phyloP scores from a whole-genome alignment of 352 stramenopile species.

The Phytopythium aichiense region DNA sequence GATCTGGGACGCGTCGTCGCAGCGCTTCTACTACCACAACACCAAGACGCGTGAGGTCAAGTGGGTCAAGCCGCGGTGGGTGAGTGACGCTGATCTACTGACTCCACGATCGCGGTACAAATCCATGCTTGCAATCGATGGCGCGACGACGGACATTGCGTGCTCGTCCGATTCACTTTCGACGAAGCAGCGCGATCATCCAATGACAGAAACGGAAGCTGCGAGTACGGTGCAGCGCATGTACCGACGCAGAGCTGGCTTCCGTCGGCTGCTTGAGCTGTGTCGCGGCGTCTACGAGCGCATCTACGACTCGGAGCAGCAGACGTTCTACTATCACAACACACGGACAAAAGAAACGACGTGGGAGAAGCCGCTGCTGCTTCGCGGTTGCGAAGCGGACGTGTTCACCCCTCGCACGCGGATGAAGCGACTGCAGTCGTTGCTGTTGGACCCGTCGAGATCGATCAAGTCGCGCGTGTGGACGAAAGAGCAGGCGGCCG shows the following conservation, averaged over 20 bases:
- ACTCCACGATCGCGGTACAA: constrained; percentile 40
- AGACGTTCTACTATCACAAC: constrained; percentile 77
- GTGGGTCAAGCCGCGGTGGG: constrained; percentile 65
- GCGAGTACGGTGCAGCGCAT: constrained; percentile 54
- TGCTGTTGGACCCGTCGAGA: constrained; percentile 8
- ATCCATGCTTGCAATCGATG: background rate
- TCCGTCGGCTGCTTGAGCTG: constrained; percentile 35
- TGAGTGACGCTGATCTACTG: constrained; percentile 55
- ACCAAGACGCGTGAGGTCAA: constrained; percentile 59
- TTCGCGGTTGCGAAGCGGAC: constrained; percentile 34
- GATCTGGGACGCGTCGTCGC: constrained; percentile 51
- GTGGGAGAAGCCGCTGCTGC: constrained; percentile 61
- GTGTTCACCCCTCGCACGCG: constrained; percentile 52
- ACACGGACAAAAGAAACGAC: constrained; percentile 61
- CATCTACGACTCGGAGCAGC: constrained; percentile 53
- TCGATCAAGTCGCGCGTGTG: constrained; percentile 14
- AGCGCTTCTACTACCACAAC: constrained; percentile 81
- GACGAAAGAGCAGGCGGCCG: constrained; percentile 46
- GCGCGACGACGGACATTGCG: constrained; percentile 1
- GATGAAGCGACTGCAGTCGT: constrained; percentile 27
- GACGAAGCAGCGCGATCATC: constrained; percentile 4
- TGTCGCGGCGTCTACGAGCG: constrained; percentile 58
- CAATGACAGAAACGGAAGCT: constrained; percentile 31
- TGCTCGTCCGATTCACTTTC: background rate
- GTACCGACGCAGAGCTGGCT: constrained; percentile 42